A percentile compares a stretch with the other conserved stretches of the same genome.
phyloP scores from a whole-genome alignment of 1,284 basidiomycete genomes.

The Ustilago sp. region DNA sequence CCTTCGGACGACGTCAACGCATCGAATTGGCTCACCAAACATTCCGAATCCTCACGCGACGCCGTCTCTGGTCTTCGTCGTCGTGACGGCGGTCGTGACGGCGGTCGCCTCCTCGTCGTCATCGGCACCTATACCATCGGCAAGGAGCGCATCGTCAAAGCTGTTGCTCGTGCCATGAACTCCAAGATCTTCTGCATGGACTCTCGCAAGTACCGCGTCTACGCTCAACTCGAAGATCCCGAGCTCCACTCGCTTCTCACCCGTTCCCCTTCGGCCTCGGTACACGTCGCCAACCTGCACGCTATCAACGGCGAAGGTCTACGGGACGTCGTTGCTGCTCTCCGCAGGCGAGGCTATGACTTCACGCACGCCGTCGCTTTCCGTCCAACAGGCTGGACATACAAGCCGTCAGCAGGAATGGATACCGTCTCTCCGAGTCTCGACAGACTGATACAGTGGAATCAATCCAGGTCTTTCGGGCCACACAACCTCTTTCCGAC shows the following conservation, averaged over 20 bases:
- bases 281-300: conserved; percentile 86
- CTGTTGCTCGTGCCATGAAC: conserved; percentile 82
- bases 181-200: conserved; percentile 91
- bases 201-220: conserved; percentile 68
- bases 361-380: conserved; percentile 85
- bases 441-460: conserved; percentile 73
- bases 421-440: conserved; percentile 69
- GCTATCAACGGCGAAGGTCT: conserved; percentile 83
- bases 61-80: conserved; percentile 15
- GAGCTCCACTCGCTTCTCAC: conserved; percentile 85
- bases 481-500: conserved; percentile 78
- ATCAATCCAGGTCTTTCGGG: conserved; percentile 78
- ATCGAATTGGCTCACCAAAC: conserved; percentile 50
- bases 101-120: conserved; percentile 76
- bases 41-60: conserved; percentile 32
- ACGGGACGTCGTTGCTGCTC: conserved; percentile 75
- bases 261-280: conserved; percentile 79
- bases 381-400: conserved; percentile 95
- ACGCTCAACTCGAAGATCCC: conserved; percentile 68
- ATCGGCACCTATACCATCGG: conserved; percentile 97
- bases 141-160: conserved; percentile 96
- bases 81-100: conserved; percentile 46
- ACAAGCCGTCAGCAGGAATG: conserved; percentile 77
- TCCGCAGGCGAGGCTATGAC: conserved; percentile 79
- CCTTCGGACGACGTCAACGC: conserved; percentile 11